Evolutionary conservation across 108 stramenopile species (phyloP).

Genomic region (Fragilaria crotonensis): DNA sequence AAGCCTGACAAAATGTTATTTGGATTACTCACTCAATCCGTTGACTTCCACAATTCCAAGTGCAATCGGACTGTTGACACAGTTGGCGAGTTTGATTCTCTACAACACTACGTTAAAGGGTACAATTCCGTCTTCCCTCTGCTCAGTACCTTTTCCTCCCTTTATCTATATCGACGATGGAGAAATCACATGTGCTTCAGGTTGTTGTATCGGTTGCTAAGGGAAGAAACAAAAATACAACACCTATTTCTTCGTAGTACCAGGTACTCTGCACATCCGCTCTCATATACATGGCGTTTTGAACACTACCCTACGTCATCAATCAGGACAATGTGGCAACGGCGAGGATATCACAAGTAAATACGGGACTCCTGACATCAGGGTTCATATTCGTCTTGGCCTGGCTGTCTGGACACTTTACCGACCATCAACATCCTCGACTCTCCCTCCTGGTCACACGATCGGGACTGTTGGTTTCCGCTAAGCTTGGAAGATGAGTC

Average conservation of each 20-base stretch:
- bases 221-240: constrained; percentile 34
- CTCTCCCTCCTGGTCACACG: constrained; percentile 17
- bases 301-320: constrained; percentile 12
- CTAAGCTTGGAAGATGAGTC: constrained; percentile 11
- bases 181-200: no score
- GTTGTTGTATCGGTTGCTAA: constrained; percentile 42
- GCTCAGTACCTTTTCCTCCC: no score
- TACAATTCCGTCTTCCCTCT: no score
- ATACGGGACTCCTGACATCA: constrained; percentile 25
- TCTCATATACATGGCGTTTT: constrained; percentile 26
- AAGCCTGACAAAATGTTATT: no score
- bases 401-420: constrained; percentile 39
- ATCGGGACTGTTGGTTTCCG: constrained; percentile 14
- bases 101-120: no score
- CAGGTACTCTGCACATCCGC: constrained; percentile 30
- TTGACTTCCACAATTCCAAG: constrained; percentile 28
- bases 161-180: no score
- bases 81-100: no score
- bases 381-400: constrained; percentile 26
- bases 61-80: constrained; percentile 34
- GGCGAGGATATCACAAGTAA: constrained; percentile 26
- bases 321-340: constrained; percentile 20
- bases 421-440: constrained; percentile 32
- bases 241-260: constrained; percentile 23
- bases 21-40: no score